Base-by-base conservation (phyloP, 352 stramenopile species). In the Phytophthora uliginosa region DNA sequence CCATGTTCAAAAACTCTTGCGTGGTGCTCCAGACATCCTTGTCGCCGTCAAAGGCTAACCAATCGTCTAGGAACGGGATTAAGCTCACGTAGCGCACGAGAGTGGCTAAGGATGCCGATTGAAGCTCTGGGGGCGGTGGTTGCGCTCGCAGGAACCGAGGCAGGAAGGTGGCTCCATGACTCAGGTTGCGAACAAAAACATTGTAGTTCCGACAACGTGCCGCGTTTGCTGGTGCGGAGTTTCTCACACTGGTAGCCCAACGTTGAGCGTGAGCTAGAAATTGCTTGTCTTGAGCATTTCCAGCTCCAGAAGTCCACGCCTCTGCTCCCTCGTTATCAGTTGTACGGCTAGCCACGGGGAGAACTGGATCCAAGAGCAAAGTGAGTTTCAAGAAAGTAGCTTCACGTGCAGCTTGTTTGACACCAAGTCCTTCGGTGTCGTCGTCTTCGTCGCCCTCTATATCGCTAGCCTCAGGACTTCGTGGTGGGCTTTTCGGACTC, bases 31-130 rank as follows among this genome's bases (percentile, higher is more conserved):
- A 98, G 26, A 98, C 84, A 66, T 98, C 91, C 20, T 89, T 82
- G 45, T 89, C 82, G 26, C 65, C 62, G 63, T 92, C 84, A 52
- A 98, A 94, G 40, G 92, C 78, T 34, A 98, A 78, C 89, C 92
- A 98, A 65, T 98, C 91, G 54, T 97, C 79, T 1, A 98, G 74
- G 51, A 98, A 98, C 17, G 96, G 94, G 22, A 99, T 88, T 45
- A 99, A 77, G 13, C 84, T 92, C 26, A 99, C 95, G 67, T 95
- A 99, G n/a, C 93, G 92, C 33, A 94, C 82, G 15, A 95, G 61
- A 18, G 71, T 65, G 57, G 55, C 45, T 20, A 92, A 63, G 1
- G 66, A 76, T 26, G 66, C 38, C 10, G 67, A 62, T 62, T 71
- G 59, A 36, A 86, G 56, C 10, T 66, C 71, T 22, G 69, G 55